These are phyloP conservation scores for Podaxis sp. DNA, from an alignment of 768 basidiomycete species.

Conservation along the genomic window DNA sequence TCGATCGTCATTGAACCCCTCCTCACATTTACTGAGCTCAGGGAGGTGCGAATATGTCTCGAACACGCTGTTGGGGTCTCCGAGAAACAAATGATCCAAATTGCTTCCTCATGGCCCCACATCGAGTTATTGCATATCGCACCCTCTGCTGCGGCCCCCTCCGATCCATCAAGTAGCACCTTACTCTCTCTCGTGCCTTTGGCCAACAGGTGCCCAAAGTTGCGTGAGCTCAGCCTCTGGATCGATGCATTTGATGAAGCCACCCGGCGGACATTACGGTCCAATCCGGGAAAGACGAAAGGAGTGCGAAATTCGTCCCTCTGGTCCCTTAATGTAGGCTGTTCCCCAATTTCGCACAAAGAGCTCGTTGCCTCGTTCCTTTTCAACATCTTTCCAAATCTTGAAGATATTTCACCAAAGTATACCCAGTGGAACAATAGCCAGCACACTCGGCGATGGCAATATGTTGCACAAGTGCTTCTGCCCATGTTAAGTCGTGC, in stretches of 20 bases:
- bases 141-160: no score
- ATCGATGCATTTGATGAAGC: not conserved
- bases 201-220: not conserved
- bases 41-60: not conserved
- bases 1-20: not conserved
- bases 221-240: not conserved
- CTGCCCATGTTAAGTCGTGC: not conserved
- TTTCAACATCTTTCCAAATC: not conserved
- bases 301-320: not conserved
- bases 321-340: not conserved
- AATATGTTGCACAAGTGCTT: not conserved
- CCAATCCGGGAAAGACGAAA: not conserved
- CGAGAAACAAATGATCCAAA: not conserved
- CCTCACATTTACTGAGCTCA: not conserved
- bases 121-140: not conserved
- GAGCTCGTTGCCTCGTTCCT: constrained; percentile 3
- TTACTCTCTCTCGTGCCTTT: not conserved
- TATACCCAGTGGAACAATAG: not conserved
- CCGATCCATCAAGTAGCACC: not conserved
- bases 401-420: not conserved
- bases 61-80: not conserved
- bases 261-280: not conserved
- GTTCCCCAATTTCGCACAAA: not conserved
- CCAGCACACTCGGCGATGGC: not conserved
- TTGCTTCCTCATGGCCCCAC: not conserved